A percentile compares a stretch with the other conserved stretches of the same genome.
These are phyloP conservation scores for Monilinia fructicola DNA, from an alignment of 2,329 filamentous ascomycete species.

Conservation along the genomic window DNA sequence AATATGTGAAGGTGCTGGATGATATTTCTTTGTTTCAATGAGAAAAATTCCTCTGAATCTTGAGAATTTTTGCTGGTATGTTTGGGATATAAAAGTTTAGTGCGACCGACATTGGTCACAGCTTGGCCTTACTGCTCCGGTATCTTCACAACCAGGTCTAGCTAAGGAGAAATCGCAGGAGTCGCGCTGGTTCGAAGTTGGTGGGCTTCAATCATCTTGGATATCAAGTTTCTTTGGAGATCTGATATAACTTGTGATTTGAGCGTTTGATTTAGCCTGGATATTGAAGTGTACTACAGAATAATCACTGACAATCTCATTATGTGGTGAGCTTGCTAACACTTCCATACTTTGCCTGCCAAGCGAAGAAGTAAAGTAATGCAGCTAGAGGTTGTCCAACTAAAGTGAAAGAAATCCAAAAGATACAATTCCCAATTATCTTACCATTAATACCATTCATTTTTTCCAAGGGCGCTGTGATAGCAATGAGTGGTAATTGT, in stretches of 20 bases:
- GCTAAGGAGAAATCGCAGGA: too few species aligned
- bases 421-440: conserved; percentile 86
- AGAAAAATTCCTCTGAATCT: too few species aligned
- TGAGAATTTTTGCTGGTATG: neutral
- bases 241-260: neutral
- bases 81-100: neutral
- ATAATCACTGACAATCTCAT: conserved; percentile 12
- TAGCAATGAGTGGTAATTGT: conserved; percentile 81
- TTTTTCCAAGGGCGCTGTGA: conserved; percentile 78
- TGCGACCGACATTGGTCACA: neutral
- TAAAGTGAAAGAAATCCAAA: conserved; percentile 95
- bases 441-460: conserved; percentile 73
- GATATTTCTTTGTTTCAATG: neutral
- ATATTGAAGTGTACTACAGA: neutral
- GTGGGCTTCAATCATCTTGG: neutral
- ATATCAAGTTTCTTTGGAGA: neutral
- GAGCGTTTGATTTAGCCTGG: neutral
- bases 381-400: conserved; percentile 93
- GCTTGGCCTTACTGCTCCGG: neutral
- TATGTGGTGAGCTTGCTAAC: conserved; percentile 50
- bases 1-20: neutral
- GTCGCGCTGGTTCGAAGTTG: neutral
- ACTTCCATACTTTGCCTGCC: conserved; percentile 96
- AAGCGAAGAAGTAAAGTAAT: conserved; percentile 94
- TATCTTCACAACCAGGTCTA: neutral